Conservation (phyloP, 345 rosid species). For the Reutealis trisperma region DNA sequence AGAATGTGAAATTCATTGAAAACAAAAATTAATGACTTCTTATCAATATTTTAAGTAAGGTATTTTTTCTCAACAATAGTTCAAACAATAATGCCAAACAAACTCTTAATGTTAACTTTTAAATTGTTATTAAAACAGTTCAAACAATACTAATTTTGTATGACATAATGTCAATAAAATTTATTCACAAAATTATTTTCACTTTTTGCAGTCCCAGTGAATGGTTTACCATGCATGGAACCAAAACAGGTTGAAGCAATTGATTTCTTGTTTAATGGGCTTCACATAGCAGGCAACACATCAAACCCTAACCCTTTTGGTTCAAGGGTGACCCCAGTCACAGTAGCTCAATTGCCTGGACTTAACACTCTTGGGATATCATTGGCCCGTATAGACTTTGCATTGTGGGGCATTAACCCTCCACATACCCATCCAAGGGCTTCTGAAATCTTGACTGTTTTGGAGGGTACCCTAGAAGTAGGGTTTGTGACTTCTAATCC, state of each 20-base stretch:
- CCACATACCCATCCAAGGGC: conserved; percentile 11
- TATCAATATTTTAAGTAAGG: too few species aligned
- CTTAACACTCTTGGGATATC: conserved; percentile 18
- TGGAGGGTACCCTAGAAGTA: background rate
- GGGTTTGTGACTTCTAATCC: conserved; percentile 8
- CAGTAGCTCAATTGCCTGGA: conserved; percentile 4
- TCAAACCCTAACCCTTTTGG: background rate
- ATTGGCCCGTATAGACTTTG: conserved; percentile 4
- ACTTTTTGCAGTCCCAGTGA: background rate
- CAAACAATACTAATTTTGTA: too few species aligned
- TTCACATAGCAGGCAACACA: conserved; percentile 5
- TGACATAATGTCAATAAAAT: too few species aligned
- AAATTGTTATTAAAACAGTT: too few species aligned
- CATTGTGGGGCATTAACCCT: conserved; percentile 7
- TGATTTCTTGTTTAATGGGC: conserved; percentile 16
- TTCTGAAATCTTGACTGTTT: background rate
- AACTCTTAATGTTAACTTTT: too few species aligned
- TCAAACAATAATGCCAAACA: too few species aligned
- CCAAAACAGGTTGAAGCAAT: background rate
- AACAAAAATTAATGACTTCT: too few species aligned
- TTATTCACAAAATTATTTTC: too few species aligned
- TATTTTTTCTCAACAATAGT: too few species aligned
- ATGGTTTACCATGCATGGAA: conserved; percentile 10
- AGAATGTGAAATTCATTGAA: too few species aligned
- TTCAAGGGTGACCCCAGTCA: background rate